phyloP scores from a whole-genome alignment of 129 eudicot species.

The Sambucus nigra region DNA sequence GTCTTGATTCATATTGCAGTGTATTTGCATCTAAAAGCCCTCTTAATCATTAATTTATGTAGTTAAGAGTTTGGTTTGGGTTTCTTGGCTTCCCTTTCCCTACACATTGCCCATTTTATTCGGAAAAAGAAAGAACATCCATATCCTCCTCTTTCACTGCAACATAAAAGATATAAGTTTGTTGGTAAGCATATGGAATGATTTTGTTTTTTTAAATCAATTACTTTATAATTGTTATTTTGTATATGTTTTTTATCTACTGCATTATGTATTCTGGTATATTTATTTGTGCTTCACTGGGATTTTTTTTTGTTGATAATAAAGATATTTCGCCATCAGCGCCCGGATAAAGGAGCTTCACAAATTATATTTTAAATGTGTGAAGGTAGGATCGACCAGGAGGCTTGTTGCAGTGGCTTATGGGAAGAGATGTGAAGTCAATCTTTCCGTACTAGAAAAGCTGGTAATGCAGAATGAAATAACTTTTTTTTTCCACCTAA shows the following conservation, averaged over 20 bases:
- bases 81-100: too few relatives aligned
- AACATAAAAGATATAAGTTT: too few relatives aligned
- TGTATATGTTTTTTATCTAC: not conserved
- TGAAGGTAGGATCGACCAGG: conserved; percentile 83
- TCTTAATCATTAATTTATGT: too few relatives aligned
- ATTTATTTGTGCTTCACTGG: conserved; percentile 1
- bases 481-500: not conserved
- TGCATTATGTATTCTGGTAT: not conserved
- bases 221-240: too few relatives aligned
- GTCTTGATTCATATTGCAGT: too few relatives aligned
- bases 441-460: conserved; percentile 63
- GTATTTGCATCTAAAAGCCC: too few relatives aligned
- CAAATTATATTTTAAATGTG: conserved; percentile 14
- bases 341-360: conserved; percentile 1
- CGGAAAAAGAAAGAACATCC: too few relatives aligned
- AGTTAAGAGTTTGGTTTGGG: too few relatives aligned
- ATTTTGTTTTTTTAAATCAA: too few relatives aligned
- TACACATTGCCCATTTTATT: too few relatives aligned
- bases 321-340: not conserved
- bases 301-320: conserved; percentile 7
- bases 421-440: conserved; percentile 80
- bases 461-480: conserved; percentile 41
- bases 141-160: too few relatives aligned
- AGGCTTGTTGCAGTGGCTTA: conserved; percentile 67
- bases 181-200: too few relatives aligned